Base-by-base conservation (phyloP, 192 early-diverging fungal genomes). In the Lobosporangium transversale region DNA sequence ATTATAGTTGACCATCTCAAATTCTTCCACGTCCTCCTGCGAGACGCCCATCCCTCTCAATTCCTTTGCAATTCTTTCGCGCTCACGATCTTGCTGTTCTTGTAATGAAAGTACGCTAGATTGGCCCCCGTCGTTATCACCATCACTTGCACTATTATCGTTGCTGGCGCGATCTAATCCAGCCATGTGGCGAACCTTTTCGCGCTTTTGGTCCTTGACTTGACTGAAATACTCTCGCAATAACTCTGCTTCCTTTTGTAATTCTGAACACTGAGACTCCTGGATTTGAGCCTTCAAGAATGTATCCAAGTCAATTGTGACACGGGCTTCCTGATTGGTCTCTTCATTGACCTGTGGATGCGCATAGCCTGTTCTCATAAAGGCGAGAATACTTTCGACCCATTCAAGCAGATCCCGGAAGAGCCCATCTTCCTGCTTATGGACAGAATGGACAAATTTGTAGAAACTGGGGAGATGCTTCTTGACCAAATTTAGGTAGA, bases 381-480 rank as follows among this genome's bases (percentile, higher is more conserved):
- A 82, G 11, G 53, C 40, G 4, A 85, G 50, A n/a, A 85, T 20
- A 2, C 58, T 51, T 31, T 85, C 83, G 30, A 86, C 68, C 68
- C 81, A 88, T 12, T 52, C 54, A 0, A 85, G 49, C 10, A 88
- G 54, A n/a, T 81, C 70, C 29, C 66, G 70, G 73, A 88, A 88
- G 14, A 88, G 62, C 3, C 79, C 66, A 18, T 76, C 66, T 31
- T 88, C 84, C 23, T 85, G 63, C 15, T 69, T 68, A 47, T 88
- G 80, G 20, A 88, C 81, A 23, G 78, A 75, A 37, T 88, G 83
- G 10, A 88, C 84, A 75, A 86, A 88, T 18, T 57, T 58, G 47
- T 88, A 88, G 48, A 88, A 88, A n/a, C 61, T 64, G 14, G 73
- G 78, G 14, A 85, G 66, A 53, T 88, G 87, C 43, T 79, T 71